A percentile compares a stretch with the other conserved stretches of the same genome.
phyloP scores from a whole-genome alignment of 2,329 filamentous ascomycete species.

The Ophiostoma ips region DNA sequence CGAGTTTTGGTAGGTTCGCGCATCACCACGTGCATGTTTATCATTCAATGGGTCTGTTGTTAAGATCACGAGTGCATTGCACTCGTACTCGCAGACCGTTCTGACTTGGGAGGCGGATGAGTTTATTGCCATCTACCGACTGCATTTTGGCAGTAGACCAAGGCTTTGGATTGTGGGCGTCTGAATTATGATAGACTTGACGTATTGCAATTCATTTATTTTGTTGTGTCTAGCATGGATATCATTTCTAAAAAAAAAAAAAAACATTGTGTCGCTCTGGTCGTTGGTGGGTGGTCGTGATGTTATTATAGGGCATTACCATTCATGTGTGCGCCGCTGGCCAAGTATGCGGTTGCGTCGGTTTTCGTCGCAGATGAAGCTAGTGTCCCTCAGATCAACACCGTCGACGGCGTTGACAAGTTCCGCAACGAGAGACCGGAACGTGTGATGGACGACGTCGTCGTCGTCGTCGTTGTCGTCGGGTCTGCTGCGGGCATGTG shows the following conservation, averaged over 20 bases:
- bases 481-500: background rate
- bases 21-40: no score
- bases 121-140: no score
- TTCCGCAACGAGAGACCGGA: background rate
- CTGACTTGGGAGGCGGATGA: no score
- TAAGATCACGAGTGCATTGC: no score
- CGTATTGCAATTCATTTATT: background rate
- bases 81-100: no score
- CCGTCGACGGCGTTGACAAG: conserved; percentile 1
- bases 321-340: background rate
- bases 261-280: background rate
- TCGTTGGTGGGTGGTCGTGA: background rate
- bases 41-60: no score
- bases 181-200: no score
- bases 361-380: background rate
- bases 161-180: no score
- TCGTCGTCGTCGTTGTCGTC: background rate
- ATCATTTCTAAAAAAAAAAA: background rate
- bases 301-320: background rate
- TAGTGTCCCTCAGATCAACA: background rate
- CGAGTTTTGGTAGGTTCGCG: no score
- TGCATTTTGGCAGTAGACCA: conserved; percentile 4
- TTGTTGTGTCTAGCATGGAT: background rate
- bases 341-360: background rate
- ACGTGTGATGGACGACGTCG: background rate